A percentile compares a stretch with the other conserved stretches of the same genome.
Conservation (phyloP, 768 basidiomycete species). For the Gloeostereum incarnatum region DNA sequence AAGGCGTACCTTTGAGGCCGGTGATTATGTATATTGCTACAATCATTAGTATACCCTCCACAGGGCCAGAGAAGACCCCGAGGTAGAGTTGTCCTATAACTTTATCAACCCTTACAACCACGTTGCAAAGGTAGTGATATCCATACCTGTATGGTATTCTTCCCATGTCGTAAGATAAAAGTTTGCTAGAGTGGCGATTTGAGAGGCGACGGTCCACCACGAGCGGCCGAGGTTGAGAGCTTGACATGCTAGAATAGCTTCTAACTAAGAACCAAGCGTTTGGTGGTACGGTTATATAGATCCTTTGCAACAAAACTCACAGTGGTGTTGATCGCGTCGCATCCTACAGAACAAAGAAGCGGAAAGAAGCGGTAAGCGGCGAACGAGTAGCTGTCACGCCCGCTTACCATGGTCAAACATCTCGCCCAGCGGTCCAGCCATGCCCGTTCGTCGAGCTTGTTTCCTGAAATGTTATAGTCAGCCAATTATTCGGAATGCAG, state of each 20-base stretch:
- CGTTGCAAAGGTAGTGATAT: too few species aligned
- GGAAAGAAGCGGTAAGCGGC: not conserved
- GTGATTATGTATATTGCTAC: slow-evolving; percentile 67
- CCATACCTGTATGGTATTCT: slow-evolving; percentile 77
- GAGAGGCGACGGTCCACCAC: slow-evolving; percentile 95
- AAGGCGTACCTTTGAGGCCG: slow-evolving; percentile 55
- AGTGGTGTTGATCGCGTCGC: slow-evolving; percentile 92
- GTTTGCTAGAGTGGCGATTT: slow-evolving; percentile 66
- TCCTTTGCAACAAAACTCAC: slow-evolving; percentile 34
- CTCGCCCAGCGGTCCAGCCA: slow-evolving; percentile 96
- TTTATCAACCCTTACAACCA: not conserved
- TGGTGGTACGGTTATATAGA: not conserved
- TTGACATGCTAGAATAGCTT: slow-evolving; percentile 71
- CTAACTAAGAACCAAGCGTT: slow-evolving; percentile 55
- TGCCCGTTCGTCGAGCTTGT: slow-evolving; percentile 91
- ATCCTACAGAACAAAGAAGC: slow-evolving; percentile 37
- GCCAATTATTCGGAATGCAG: too few species aligned
- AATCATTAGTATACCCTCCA: slow-evolving; percentile 92
- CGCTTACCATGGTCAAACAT: slow-evolving; percentile 92
- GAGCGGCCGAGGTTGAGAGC: slow-evolving; percentile 89
- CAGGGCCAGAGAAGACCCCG: slow-evolving; percentile 89
- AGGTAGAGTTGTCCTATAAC: slow-evolving; percentile 74
- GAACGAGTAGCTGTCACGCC: not conserved
- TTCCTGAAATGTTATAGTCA: slow-evolving; percentile 43
- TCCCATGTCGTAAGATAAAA: slow-evolving; percentile 82